Evolutionary conservation across 352 stramenopile species (phyloP).

Genomic region (Stramenopiles sp.): DNA sequence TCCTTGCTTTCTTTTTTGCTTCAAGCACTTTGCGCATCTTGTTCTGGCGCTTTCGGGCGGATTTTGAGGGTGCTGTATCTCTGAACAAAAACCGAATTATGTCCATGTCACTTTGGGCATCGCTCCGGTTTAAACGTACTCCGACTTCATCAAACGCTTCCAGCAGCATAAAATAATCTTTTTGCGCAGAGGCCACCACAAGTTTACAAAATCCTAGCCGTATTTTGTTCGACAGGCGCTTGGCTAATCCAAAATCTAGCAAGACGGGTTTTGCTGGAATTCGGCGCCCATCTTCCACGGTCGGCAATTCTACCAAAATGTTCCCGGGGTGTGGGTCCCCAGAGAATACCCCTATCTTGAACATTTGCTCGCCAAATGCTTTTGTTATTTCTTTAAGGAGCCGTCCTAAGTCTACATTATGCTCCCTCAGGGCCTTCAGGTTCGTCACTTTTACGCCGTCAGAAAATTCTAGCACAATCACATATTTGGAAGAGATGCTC

Average conservation of each 20-base stretch:
- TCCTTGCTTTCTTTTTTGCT: slow-evolving; percentile 17
- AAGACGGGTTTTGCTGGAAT: slow-evolving; percentile 22
- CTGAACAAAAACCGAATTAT: slow-evolving; percentile 25
- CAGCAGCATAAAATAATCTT: slow-evolving; percentile 23
- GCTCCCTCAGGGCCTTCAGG: slow-evolving; percentile 18
- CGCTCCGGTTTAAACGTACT: slow-evolving; percentile 23
- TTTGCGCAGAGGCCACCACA: slow-evolving; percentile 19
- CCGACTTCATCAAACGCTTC: slow-evolving; percentile 26
- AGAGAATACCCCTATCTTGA: slow-evolving; percentile 47
- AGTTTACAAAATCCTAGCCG: slow-evolving; percentile 20
- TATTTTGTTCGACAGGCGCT: slow-evolving; percentile 21
- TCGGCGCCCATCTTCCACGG: slow-evolving; percentile 13
- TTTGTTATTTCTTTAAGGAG: slow-evolving; percentile 17
- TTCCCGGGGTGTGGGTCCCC: slow-evolving; percentile 47
- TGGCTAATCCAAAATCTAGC: slow-evolving; percentile 31
- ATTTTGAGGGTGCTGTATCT: slow-evolving; percentile 20
- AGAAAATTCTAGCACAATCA: slow-evolving; percentile 28
- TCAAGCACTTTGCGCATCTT: slow-evolving; percentile 21
- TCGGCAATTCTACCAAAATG: slow-evolving; percentile 23
- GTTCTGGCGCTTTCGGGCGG: slow-evolving; percentile 11
- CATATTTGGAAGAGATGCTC: no score
- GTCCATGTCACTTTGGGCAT: slow-evolving; percentile 24
- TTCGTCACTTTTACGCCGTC: slow-evolving; percentile 31
- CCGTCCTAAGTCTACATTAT: slow-evolving; percentile 13
- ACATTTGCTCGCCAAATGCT: slow-evolving; percentile 25